Conservation (phyloP, 1,284 basidiomycete species). For the Austroboletus novae-zelandiae region DNA sequence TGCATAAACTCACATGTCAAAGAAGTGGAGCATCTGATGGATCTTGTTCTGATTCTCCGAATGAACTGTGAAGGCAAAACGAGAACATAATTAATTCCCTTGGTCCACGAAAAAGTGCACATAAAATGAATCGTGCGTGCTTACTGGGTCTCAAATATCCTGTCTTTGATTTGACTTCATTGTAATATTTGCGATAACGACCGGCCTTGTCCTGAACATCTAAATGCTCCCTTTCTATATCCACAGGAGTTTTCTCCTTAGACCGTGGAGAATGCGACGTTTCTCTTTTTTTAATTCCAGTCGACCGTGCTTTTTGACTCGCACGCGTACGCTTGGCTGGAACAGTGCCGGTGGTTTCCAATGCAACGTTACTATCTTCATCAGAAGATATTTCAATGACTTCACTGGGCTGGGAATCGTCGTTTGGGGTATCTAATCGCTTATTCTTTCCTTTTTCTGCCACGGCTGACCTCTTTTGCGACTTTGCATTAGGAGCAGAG, state of each 20-base stretch:
- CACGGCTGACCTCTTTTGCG: slow-evolving; percentile 24
- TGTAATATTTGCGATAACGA: slow-evolving; percentile 46
- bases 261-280: background rate
- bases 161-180: slow-evolving; percentile 50
- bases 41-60: slow-evolving; percentile 58
- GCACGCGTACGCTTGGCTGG: slow-evolving; percentile 23
- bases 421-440: slow-evolving; percentile 1
- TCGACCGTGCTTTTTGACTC: slow-evolving; percentile 7
- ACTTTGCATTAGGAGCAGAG: slow-evolving; percentile 34
- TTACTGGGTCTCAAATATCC: slow-evolving; percentile 58
- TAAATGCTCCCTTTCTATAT: slow-evolving; percentile 10
- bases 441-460: slow-evolving; percentile 14
- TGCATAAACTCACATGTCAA: slow-evolving; percentile 60
- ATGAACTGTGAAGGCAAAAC: slow-evolving; percentile 48
- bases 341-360: slow-evolving; percentile 1
- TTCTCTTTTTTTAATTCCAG: slow-evolving; percentile 1
- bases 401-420: background rate
- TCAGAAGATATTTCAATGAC: slow-evolving; percentile 18
- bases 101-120: background rate
- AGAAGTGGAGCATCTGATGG: slow-evolving; percentile 73
- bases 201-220: slow-evolving; percentile 37
- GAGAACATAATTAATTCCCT: background rate
- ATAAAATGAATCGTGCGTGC: slow-evolving; percentile 26
- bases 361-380: slow-evolving; percentile 10
- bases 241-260: slow-evolving; percentile 5